Conservation (phyloP, 805 yeast genomes). For the Schizosaccharomyces lindneri region DNA sequence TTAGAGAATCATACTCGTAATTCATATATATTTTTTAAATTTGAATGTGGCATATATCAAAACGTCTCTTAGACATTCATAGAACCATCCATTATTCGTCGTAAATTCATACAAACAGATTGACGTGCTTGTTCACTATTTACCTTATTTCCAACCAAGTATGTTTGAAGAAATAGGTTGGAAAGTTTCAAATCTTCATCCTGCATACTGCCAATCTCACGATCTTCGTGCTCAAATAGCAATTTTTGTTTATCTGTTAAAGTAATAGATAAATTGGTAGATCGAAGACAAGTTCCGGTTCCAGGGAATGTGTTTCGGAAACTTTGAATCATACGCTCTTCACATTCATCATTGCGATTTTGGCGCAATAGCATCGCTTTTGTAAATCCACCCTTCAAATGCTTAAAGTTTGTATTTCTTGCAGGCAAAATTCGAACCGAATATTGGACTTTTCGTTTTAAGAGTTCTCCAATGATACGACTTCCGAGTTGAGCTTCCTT, state of each 20-base stretch:
- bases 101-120: background rate
- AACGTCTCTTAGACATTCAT: too few relatives aligned
- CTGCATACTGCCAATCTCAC: background rate
- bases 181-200: background rate
- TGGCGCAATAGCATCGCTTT: background rate
- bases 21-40: too few relatives aligned
- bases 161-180: background rate
- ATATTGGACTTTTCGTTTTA: background rate
- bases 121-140: background rate
- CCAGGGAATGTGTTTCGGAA: background rate
- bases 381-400: background rate
- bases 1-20: too few relatives aligned
- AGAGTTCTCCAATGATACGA: background rate
- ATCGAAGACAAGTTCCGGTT: background rate
- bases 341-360: background rate
- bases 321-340: background rate
- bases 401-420: background rate
- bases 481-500: background rate
- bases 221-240: background rate
- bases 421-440: background rate
- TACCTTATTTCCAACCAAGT: background rate
- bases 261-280: background rate
- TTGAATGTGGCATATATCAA: too few relatives aligned
- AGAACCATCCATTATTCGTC: background rate
- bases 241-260: background rate